Evolutionary conservation across 2,329 filamentous ascomycete genomes (phyloP).

Genomic region (Rutstroemia sp.): DNA sequence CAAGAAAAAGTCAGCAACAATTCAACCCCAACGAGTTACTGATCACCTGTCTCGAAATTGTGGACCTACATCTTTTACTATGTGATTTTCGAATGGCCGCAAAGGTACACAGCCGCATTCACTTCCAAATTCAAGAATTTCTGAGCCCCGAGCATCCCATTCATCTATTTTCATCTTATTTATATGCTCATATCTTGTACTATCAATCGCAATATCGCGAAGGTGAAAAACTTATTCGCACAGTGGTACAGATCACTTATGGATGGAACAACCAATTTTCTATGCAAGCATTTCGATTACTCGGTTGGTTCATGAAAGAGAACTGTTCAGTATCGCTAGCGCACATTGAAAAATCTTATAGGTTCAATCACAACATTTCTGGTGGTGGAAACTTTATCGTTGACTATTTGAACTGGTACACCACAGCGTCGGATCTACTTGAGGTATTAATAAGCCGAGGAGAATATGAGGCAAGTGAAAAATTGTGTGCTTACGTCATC

Average conservation of each 20-base stretch:
- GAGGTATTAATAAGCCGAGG: not conserved
- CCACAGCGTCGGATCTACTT: not conserved
- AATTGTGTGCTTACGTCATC: not conserved
- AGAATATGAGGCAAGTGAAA: not conserved
- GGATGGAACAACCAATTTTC: not conserved
- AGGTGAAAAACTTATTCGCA: not conserved
- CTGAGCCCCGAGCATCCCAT: not conserved
- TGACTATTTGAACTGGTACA: not conserved
- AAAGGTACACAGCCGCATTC: not conserved
- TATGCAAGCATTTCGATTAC: rapidly evolving
- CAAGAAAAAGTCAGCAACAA: not conserved
- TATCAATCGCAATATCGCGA: rapidly evolving
- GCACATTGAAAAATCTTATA: too few relatives aligned
- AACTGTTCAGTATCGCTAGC: not conserved
- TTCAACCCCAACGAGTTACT: not conserved
- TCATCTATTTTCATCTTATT: not conserved
- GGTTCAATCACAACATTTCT: not conserved
- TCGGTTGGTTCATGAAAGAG: not conserved
- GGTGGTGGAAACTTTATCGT: not conserved
- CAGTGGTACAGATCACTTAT: not conserved
- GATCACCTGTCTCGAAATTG: not conserved
- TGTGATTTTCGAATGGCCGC: not conserved
- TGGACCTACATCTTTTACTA: not conserved
- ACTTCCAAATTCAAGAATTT: not conserved
- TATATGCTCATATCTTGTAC: not conserved